Percentiles rank a stretch among this genome's conserved stretches.
phyloP scores from a whole-genome alignment of 345 rosid genomes.

The Salix purpurea region DNA sequence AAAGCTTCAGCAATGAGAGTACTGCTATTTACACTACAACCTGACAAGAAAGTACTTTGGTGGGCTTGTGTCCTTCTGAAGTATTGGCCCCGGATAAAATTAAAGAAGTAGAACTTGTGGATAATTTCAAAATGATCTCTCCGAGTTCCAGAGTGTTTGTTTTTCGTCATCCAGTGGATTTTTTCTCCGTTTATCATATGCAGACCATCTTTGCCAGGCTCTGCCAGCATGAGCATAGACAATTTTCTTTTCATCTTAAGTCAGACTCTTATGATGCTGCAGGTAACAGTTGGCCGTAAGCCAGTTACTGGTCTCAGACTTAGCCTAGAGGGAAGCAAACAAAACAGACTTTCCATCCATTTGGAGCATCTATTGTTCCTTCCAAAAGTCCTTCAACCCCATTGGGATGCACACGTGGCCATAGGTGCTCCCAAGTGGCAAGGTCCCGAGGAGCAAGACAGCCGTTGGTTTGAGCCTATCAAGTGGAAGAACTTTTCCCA shows the following conservation, averaged over 20 bases:
- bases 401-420: slow-evolving; percentile 91
- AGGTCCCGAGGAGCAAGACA: slow-evolving; percentile 97
- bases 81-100: background rate
- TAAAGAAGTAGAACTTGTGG: background rate
- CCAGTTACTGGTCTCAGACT: slow-evolving; percentile 93
- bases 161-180: background rate
- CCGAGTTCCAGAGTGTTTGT: background rate
- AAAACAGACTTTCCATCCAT: slow-evolving; percentile 81
- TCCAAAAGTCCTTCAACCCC: slow-evolving; percentile 90
- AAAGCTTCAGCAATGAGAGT: background rate
- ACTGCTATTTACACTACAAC: background rate
- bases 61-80: background rate
- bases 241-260: background rate
- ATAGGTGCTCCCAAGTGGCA: slow-evolving; percentile 98
- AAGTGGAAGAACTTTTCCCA: slow-evolving; percentile 99
- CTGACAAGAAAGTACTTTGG: background rate
- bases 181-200: background rate
- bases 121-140: background rate
- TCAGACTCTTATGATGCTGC: slow-evolving; percentile 21
- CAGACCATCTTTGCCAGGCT: background rate
- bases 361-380: slow-evolving; percentile 93
- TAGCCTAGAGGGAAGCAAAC: slow-evolving; percentile 77
- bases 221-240: background rate
- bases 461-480: slow-evolving; percentile 96
- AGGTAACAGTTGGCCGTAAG: slow-evolving; percentile 96